A percentile compares a stretch with the other conserved stretches of the same genome.
These are phyloP conservation scores for Wallacemonas sp. DNA, from an alignment of 208 protist species.

Conservation along the genomic window DNA sequence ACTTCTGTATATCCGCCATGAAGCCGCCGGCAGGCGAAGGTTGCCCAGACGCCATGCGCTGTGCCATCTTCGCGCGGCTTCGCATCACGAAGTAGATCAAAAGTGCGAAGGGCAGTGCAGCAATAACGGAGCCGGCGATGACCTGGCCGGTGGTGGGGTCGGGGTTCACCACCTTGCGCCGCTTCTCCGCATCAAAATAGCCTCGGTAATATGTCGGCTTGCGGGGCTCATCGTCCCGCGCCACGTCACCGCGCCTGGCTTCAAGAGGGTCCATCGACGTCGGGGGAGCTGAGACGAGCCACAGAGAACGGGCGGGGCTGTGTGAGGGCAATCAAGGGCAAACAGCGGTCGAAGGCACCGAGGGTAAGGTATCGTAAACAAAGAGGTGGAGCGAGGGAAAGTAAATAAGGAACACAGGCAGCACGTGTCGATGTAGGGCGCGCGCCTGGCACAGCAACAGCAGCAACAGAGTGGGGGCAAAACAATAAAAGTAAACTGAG, in stretches of 20 bases:
- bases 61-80: slow-evolving; percentile 21
- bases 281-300: too few species aligned
- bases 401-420: too few species aligned
- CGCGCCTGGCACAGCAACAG: too few species aligned
- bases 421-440: too few species aligned
- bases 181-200: slow-evolving; percentile 83
- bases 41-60: slow-evolving; percentile 18
- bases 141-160: slow-evolving; percentile 59
- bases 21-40: slow-evolving; percentile 28
- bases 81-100: slow-evolving; percentile 61
- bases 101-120: slow-evolving; percentile 59
- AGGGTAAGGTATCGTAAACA: not conserved
- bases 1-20: slow-evolving; percentile 45
- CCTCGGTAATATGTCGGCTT: slow-evolving; percentile 68
- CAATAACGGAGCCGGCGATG: slow-evolving; percentile 46
- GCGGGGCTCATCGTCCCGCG: slow-evolving; percentile 2
- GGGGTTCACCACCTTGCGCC: slow-evolving; percentile 64
- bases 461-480: too few species aligned
- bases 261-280: slow-evolving; percentile 22
- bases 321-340: too few species aligned
- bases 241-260: not conserved
- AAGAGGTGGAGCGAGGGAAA: not conserved
- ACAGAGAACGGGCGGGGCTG: too few species aligned
- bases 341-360: not conserved
- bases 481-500: too few species aligned